Evolutionary conservation across 1,139 yeast species (phyloP), one percentile per base, ranked within the genome.

Genomic region (Kodamaea ohmeri): DNA sequence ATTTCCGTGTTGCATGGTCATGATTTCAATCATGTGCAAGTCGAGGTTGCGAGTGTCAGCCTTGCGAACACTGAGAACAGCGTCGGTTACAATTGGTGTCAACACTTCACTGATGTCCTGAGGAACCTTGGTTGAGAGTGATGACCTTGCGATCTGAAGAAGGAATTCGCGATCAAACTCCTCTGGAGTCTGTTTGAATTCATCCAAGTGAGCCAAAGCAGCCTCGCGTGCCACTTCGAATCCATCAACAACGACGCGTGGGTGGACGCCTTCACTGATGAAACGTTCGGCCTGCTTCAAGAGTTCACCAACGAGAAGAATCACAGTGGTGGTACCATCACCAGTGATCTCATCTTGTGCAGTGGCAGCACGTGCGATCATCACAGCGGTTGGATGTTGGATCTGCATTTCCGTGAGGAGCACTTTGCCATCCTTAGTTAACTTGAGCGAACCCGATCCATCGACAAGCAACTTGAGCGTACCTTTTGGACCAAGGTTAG

Each of bases 271-370:
- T 66, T 92, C 98, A 47, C 82, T 76, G 41, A 88, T 80, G 58
- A 78, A 90, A 53, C 97, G 76, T 58, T 92, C 95, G 22, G 97
- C 97, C 65, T 92, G 98, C 61, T 86, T 87, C 58, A 92, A 74
- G 43, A 92, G 71, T 60, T 94, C 97, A 38, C 99, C 99, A 31
- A 92, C 98, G 41, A 90, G 75, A 48, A 95, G 73, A 38, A 92
- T 92, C 41, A 92, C 98, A 1, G 96, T 85, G n/a, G 98, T 92
- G 41, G 99, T 94, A 48, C 99, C 99, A 61, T 92, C 99, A 37
- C 99, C 99, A 11, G 98, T 87, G 58, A 94, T 89, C 61, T 92
- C 98, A 62, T 92, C 99, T 65, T 92, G 99, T 0, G 98, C 97
- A 35, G 96, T 82, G 38, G 99, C 99, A 8, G 97, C 98, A 48